Percentiles rank a stretch among this genome's conserved stretches.
phyloP scores from a whole-genome alignment of 1,139 yeast species.

The Torulaspora globosa region DNA sequence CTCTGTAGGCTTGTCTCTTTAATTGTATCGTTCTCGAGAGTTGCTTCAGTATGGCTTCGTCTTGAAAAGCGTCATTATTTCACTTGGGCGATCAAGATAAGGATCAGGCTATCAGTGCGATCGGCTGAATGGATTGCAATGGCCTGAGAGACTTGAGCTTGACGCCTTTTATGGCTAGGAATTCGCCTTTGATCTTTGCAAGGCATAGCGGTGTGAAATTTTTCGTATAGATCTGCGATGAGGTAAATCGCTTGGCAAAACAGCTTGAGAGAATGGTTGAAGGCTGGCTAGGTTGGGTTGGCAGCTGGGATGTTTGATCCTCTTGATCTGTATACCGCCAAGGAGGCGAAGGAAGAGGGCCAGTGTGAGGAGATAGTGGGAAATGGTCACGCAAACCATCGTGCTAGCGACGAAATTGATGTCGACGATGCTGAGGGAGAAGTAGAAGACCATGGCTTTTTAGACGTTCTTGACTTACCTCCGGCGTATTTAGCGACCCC shows the following conservation, averaged over 20 bases:
- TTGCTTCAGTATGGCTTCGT: background rate
- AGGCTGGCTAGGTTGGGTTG: background rate
- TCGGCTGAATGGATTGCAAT: background rate
- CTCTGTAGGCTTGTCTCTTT: background rate
- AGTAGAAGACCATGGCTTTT: slow-evolving; percentile 32
- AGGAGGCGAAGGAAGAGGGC: slow-evolving; percentile 23
- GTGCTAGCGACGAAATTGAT: background rate
- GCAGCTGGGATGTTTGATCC: slow-evolving; percentile 36
- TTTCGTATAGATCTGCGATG: slow-evolving; percentile 3
- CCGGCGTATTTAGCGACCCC: slow-evolving; percentile 48
- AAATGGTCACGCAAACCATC: slow-evolving; percentile 1
- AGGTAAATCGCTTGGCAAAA: background rate
- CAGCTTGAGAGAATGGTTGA: background rate
- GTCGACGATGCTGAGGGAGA: slow-evolving; percentile 24
- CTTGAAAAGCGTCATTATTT: background rate
- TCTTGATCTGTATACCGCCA: slow-evolving; percentile 36
- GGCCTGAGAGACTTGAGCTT: background rate
- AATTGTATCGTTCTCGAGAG: background rate
- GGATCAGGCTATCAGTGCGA: background rate
- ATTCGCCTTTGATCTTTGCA: background rate
- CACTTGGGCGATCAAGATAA: background rate
- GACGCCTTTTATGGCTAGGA: background rate
- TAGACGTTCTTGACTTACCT: slow-evolving; percentile 70
- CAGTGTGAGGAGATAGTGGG: background rate
- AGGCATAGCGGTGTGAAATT: background rate